phyloP scores from a whole-genome alignment of 2,329 filamentous ascomycete genomes.

The Cytospora mali region DNA sequence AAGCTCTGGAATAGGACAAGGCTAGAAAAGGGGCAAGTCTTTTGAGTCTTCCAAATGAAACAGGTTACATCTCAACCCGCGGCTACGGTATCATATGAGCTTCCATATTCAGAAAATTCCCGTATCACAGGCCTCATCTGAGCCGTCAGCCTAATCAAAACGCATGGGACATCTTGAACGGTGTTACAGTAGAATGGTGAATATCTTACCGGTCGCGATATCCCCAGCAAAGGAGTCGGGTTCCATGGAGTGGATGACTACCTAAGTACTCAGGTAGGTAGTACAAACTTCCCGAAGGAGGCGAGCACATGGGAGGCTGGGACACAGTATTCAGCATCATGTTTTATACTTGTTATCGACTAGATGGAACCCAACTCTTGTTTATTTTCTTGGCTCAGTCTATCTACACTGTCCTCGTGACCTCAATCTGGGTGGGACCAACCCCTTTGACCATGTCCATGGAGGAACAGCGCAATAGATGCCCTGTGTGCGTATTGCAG shows the following conservation, averaged over 20 bases:
- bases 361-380: too few relatives aligned
- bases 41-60: not conserved
- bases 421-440: constrained; percentile 8
- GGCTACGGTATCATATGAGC: not conserved
- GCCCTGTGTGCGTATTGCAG: not conserved
- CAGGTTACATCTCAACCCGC: not conserved
- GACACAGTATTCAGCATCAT: too few relatives aligned
- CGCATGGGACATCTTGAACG: not conserved
- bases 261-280: too few relatives aligned
- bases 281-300: too few relatives aligned
- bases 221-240: not conserved
- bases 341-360: too few relatives aligned
- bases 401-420: constrained; percentile 12
- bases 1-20: not conserved
- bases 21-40: not conserved
- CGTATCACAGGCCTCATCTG: not conserved
- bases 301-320: too few relatives aligned
- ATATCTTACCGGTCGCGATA: not conserved
- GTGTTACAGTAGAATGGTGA: not conserved
- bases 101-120: not conserved
- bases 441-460: not conserved
- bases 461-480: not conserved
- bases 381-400: too few relatives aligned
- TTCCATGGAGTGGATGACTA: not conserved
- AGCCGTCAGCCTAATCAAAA: not conserved